These are phyloP conservation scores for Neurospora sp. DNA, from an alignment of 495 filamentous ascomycete species.

Conservation along the genomic window DNA sequence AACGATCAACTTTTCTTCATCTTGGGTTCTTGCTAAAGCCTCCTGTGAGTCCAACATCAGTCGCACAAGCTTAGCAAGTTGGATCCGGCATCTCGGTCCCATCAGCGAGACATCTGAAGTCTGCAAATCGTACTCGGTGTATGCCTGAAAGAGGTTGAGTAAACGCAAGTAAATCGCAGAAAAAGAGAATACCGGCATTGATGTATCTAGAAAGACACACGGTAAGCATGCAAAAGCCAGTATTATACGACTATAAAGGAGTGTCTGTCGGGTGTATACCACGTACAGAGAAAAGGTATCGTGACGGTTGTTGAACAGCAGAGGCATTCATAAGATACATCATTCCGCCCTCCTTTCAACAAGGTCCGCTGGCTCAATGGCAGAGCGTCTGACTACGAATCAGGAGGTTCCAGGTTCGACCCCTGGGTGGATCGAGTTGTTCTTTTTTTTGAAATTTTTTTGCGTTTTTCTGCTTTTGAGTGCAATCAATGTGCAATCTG, in stretches of 20 bases:
- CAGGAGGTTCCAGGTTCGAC: neutral
- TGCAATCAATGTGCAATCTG: neutral
- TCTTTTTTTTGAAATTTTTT: neutral
- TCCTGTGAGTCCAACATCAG: neutral
- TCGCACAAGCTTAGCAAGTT: neutral
- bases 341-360: rapidly evolving
- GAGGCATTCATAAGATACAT: neutral
- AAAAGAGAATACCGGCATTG: neutral
- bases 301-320: too few relatives aligned
- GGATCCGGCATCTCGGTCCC: neutral
- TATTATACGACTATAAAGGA: neutral
- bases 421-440: neutral
- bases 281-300: neutral
- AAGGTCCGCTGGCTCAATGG: neutral
- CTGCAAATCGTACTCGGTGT: neutral
- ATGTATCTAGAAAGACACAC: neutral
- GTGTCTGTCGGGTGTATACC: neutral
- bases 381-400: neutral
- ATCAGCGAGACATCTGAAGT: neutral
- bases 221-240: neutral
- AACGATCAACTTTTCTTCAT: neutral
- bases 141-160: neutral
- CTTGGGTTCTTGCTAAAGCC: neutral
- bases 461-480: too few relatives aligned
- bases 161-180: neutral